Base-by-base conservation (phyloP, 352 stramenopile genomes). In the Blastocystis sp. region DNA sequence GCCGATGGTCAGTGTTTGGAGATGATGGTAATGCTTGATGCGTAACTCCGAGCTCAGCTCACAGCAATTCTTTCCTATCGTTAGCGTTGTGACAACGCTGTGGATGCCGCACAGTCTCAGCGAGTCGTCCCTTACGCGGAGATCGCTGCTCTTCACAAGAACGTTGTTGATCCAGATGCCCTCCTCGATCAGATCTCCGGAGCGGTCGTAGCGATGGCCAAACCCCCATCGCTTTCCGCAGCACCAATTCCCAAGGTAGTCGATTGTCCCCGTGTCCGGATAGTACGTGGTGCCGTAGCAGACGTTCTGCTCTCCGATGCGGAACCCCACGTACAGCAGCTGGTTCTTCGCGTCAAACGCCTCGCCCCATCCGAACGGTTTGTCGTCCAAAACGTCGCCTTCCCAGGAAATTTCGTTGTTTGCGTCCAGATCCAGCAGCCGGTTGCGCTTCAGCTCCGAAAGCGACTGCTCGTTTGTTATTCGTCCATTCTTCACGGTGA, bases 401-500 rank as follows among this genome's bases (percentile, higher is more conserved):
- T 74, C 63, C 63, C 63, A 74, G 24, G 9, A 74, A 50, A 50
- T 50, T 24, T 74, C 63, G 24, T 74, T 41, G 31, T 74, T 37
- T 0, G 31, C 31, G 16, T 31, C 24, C 19, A 74, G 29, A 74
- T 74, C 63, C 9, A 51, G 24, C 24, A 74, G 9, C 31, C 37
- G 63, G 10, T 74, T 74, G 3, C 31, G 63, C 29, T 50, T 39
- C 29, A 74, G 37, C n/a, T 45, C 26, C 21, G 63, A 74, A 24
- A 74, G 19, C 3, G 31, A 12, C 26, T 12, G 39, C 10, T 74
- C 63, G 24, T 41, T 39, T 1, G 37, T 50, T 9, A 74, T 50
- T 41, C 21, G 31, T 12, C 63, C 63, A 41, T 74, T 50, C 24
- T 74, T 41, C 63, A 74, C 45, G 9, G 31, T 26, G 37, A 50